Evolutionary conservation across 306 rosid species (phyloP), one percentile per base, ranked within the genome.

Genomic region (Citrullus colocynthis): DNA sequence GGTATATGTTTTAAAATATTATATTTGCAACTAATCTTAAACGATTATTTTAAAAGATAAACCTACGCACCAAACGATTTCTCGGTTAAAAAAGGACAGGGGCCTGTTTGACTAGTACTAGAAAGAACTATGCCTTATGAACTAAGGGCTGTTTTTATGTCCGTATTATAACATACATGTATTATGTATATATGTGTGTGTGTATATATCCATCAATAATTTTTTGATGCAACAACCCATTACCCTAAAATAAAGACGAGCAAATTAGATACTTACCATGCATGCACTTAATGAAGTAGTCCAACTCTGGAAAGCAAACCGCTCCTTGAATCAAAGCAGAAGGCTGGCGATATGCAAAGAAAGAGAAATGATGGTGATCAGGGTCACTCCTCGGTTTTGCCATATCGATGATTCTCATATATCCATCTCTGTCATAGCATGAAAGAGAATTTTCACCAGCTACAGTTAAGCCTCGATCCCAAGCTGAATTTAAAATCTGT

Each of bases 371-470:
- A 44, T 82, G 91, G 41, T 20, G 90, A 87, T 95, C 99, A 73
- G 99, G 97, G 88, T 92, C 92, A 85, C 87, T 84, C 77, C 93
- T 89, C 59, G 99, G 96, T 82, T 95, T 95, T 28, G 93, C 97
- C 85, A 86, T 83, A 86, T 92, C 97, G 67, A 90, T 87, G 41
- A 92, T 79, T 83, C 92, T 87, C 85, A 83, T 78, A 86, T 84
- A 87, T 34, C 97, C 91, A 83, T 95, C 97, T 87, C 96, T 87
- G 72, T 88, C 90, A 81, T 76, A 90, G 86, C 96, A 90, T 11
- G 91, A 85, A 13, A 82, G 86, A 79, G 93, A 90, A 81, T 92
- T 95, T 83, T 92, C 97, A 77, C 99, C 99, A 14, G 96, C 96
- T 48, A 92, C 82, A 51, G 82, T 37, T 81, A 95, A 84, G 49